A percentile compares a stretch with the other conserved stretches of the same genome.
Evolutionary conservation across 1,284 basidiomycete species (phyloP).

Genomic region (Mycosarcoma maydis): DNA sequence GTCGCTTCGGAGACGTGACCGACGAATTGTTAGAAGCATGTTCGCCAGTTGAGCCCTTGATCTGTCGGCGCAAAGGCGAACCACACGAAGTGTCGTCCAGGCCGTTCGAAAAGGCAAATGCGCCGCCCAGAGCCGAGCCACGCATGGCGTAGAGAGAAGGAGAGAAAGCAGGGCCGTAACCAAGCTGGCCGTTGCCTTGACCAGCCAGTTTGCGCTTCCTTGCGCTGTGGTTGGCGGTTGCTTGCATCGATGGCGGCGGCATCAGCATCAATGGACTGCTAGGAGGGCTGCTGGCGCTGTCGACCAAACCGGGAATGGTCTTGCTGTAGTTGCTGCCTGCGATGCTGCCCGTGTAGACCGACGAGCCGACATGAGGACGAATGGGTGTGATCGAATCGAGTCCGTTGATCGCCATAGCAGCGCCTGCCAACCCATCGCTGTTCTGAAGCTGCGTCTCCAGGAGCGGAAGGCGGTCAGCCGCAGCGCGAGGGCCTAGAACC

Average conservation of each 20-base stretch:
- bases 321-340: slow-evolving; percentile 47
- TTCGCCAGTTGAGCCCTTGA: slow-evolving; percentile 19
- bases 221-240: slow-evolving; percentile 50
- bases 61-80: slow-evolving; percentile 40
- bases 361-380: slow-evolving; percentile 32
- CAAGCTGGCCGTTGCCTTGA: slow-evolving; percentile 35
- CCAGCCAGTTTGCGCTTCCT: slow-evolving; percentile 52
- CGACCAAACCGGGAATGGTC: slow-evolving; percentile 52
- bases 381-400: slow-evolving; percentile 43
- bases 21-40: slow-evolving; percentile 20
- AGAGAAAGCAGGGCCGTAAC: slow-evolving; percentile 37
- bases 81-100: slow-evolving; percentile 40
- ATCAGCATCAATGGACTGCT: slow-evolving; percentile 55
- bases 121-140: slow-evolving; percentile 35
- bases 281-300: slow-evolving; percentile 58
- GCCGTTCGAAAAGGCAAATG: slow-evolving; percentile 36
- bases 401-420: slow-evolving; percentile 27
- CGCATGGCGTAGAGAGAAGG: slow-evolving; percentile 40
- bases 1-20: slow-evolving; percentile 41
- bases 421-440: slow-evolving; percentile 6
- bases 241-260: slow-evolving; percentile 53
- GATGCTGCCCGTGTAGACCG: slow-evolving; percentile 46
- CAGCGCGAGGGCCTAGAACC: not conserved
- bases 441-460: slow-evolving; percentile 40
- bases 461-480: slow-evolving; percentile 40